These are phyloP conservation scores for Ganoderma sinense DNA, from an alignment of 1,284 basidiomycete species.

Conservation along the genomic window DNA sequence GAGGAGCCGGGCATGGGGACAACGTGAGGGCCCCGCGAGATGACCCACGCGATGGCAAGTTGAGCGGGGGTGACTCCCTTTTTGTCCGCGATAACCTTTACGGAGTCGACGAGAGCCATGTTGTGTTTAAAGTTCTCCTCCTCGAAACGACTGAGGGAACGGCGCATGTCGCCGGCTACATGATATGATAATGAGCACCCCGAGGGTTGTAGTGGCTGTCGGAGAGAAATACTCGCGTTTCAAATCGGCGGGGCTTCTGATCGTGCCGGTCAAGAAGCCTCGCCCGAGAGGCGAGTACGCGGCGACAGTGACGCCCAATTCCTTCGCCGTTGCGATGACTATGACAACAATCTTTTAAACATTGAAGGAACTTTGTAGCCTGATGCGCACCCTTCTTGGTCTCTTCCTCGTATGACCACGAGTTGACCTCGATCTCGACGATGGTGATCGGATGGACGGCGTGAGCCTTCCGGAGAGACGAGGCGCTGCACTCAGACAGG, in stretches of 20 bases:
- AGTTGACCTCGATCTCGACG: conserved; percentile 57
- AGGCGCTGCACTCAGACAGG: conserved; percentile 55
- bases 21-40: conserved; percentile 51
- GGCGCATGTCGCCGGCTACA: conserved; percentile 45
- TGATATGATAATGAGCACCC: conserved; percentile 5
- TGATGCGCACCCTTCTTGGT: conserved; percentile 46
- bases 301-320: conserved; percentile 57
- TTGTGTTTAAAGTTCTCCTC: conserved; percentile 59
- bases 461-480: conserved; percentile 49
- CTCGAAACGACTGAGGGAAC: conserved; percentile 43
- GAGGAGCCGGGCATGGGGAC: conserved; percentile 65
- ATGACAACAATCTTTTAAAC: conserved; percentile 1
- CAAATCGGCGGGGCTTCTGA: conserved; percentile 56
- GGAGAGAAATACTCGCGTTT: conserved; percentile 27
- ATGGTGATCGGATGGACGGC: conserved; percentile 18
- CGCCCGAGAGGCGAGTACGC: conserved; percentile 67
- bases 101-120: conserved; percentile 56
- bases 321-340: conserved; percentile 47
- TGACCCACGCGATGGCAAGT: conserved; percentile 69
- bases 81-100: conserved; percentile 53
- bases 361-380: not conserved
- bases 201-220: conserved; percentile 15
- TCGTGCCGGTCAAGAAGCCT: conserved; percentile 62
- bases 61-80: conserved; percentile 63
- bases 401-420: conserved; percentile 57